These are phyloP conservation scores for Aspergillus costaricaensis DNA, from an alignment of 2,329 filamentous ascomycete genomes.

Conservation along the genomic window DNA sequence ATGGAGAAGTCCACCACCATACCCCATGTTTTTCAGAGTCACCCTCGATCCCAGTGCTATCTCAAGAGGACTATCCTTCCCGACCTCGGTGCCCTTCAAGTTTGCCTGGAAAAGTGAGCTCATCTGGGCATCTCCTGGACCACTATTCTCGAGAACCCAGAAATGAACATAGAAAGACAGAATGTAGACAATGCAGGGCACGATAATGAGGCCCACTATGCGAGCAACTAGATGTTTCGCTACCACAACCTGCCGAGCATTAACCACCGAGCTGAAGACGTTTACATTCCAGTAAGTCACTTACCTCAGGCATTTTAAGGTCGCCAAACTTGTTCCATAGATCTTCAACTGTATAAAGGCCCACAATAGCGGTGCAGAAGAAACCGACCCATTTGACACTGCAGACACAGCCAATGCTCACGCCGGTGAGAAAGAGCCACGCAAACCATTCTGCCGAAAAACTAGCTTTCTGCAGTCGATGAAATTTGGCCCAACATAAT, in stretches of 20 bases:
- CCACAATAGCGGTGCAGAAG: slow-evolving; percentile 92
- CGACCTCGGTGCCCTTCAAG: slow-evolving; percentile 87
- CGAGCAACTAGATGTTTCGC: slow-evolving; percentile 77
- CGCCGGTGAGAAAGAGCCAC: slow-evolving; percentile 89
- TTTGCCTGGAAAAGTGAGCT: slow-evolving; percentile 99
- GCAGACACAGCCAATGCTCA: slow-evolving; percentile 97
- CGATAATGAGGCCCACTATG: slow-evolving; percentile 80
- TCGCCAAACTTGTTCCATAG: slow-evolving; percentile 98
- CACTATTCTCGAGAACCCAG: slow-evolving; percentile 86
- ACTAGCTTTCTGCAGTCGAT: slow-evolving; percentile 79
- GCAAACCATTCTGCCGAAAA: slow-evolving; percentile 92
- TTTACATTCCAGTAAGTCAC: slow-evolving; percentile 26
- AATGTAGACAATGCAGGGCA: slow-evolving; percentile 90
- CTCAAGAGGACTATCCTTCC: slow-evolving; percentile 90
- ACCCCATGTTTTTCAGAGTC: slow-evolving; percentile 99
- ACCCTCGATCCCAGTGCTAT: slow-evolving; percentile 84
- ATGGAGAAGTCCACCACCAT: slow-evolving; percentile 92
- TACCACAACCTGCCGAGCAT: slow-evolving; percentile 58
- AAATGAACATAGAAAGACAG: slow-evolving; percentile 96
- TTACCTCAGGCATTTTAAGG: slow-evolving; percentile 80
- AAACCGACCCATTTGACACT: slow-evolving; percentile 98
- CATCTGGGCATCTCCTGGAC: slow-evolving; percentile 99
- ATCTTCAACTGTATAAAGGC: slow-evolving; percentile 93
- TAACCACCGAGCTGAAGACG: slow-evolving; percentile 16
- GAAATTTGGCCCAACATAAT: slow-evolving; percentile 96